Conservation (phyloP, 768 basidiomycete species). For the Boletus rubropictus region DNA sequence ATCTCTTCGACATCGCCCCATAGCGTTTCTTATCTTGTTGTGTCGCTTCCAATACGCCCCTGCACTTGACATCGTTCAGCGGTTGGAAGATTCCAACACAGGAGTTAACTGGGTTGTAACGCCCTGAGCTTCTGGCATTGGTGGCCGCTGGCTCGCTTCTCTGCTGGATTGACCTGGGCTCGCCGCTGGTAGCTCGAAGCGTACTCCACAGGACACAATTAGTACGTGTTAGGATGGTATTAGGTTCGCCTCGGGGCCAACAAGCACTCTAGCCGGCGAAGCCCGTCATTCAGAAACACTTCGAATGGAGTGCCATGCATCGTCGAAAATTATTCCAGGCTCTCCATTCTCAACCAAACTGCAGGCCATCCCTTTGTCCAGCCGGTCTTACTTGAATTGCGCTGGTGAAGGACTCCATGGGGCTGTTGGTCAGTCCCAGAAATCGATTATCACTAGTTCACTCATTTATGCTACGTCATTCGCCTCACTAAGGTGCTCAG, state of each 20-base stretch:
- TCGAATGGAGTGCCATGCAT: slow-evolving; percentile 14
- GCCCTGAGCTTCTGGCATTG: neutral
- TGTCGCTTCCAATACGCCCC: too few species aligned
- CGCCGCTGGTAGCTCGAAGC: neutral
- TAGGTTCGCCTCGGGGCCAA: neutral
- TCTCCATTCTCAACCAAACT: neutral
- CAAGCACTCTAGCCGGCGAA: neutral
- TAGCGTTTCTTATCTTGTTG: neutral
- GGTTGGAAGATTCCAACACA: too few species aligned
- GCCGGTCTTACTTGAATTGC: slow-evolving; percentile 16
- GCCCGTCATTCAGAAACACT: neutral
- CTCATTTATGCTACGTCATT: slow-evolving; percentile 2
- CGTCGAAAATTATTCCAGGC: neutral
- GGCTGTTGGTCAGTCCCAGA: slow-evolving; percentile 13
- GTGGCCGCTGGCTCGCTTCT: neutral
- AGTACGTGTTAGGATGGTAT: neutral
- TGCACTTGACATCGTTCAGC: neutral
- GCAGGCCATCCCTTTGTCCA: slow-evolving; percentile 8
- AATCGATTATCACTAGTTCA: too few species aligned
- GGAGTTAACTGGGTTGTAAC: neutral
- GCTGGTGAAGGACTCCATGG: slow-evolving; percentile 22
- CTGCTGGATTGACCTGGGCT: too few species aligned
- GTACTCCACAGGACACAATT: neutral
- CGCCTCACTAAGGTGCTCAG: slow-evolving; percentile 44
- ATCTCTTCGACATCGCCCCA: neutral